phyloP scores from a whole-genome alignment of 129 eudicot species.

The Calendula officinalis region DNA sequence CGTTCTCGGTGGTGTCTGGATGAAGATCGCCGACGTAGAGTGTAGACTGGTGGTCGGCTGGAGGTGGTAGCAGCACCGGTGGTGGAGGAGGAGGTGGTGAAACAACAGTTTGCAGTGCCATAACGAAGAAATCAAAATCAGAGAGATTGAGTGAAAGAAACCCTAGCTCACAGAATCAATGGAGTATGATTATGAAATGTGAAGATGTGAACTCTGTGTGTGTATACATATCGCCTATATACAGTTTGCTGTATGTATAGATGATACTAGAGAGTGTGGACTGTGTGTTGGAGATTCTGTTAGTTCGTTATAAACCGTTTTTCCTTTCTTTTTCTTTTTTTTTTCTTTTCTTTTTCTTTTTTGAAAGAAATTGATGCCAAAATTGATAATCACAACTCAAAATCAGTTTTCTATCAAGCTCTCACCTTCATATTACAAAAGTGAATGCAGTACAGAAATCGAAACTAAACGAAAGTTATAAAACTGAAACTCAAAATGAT shows the following conservation, averaged over 20 bases:
- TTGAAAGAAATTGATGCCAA: no score
- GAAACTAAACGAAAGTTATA: no score
- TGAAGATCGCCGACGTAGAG: constrained; percentile 65
- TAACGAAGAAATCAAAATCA: neutral
- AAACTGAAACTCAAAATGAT: no score
- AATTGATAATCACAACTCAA: no score
- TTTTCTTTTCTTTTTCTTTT: neutral
- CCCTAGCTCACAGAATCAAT: constrained; percentile 14
- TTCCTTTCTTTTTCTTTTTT: neutral
- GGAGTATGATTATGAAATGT: constrained; percentile 29
- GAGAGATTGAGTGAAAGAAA: constrained; percentile 10
- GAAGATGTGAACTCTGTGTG: constrained; percentile 1
- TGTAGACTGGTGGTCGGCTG: constrained; percentile 19
- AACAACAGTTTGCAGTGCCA: constrained; percentile 17
- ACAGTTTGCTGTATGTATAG: neutral
- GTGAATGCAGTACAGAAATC: no score
- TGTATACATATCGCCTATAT: neutral
- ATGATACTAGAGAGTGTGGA: neutral
- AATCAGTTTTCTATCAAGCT: no score
- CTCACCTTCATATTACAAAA: no score
- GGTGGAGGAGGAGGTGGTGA: constrained; percentile 7
- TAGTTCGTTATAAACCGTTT: constrained; percentile 30
- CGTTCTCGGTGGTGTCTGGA: constrained; percentile 41
- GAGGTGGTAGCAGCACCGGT: neutral
- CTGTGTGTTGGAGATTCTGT: constrained; percentile 16